phyloP scores from a whole-genome alignment of 2,329 filamentous ascomycete genomes.

The Sarocladiaceae sp. region DNA sequence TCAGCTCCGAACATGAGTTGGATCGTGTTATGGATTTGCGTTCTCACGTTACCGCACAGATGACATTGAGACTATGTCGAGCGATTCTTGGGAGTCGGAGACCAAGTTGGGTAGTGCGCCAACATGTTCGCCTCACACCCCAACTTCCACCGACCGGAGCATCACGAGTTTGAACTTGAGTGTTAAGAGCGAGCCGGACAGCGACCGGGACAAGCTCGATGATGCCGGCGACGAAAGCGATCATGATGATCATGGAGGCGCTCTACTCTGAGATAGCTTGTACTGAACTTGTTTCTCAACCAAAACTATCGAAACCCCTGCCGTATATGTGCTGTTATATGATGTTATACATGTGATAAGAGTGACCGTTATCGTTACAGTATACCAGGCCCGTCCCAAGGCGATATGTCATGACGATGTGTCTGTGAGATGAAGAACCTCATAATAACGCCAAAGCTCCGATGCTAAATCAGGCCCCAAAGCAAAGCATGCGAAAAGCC shows the following conservation, averaged over 20 bases:
- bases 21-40: not conserved
- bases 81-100: not conserved
- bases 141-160: not conserved
- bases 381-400: no score
- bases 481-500: no score
- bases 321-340: no score
- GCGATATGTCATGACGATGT: no score
- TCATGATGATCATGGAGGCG: not conserved
- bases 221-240: not conserved
- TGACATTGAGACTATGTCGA: not conserved
- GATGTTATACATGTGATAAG: no score
- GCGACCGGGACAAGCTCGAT: not conserved
- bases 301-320: no score
- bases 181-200: not conserved
- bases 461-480: no score
- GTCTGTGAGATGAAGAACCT: no score
- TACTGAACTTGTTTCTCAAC: no score
- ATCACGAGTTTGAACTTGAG: not conserved
- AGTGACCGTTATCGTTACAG: no score
- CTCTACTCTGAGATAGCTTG: not conserved
- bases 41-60: conserved; percentile 1
- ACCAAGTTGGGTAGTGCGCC: not conserved
- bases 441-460: no score
- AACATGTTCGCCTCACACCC: not conserved
- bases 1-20: no score